A percentile compares a stretch with the other conserved stretches of the same genome.
phyloP scores from a whole-genome alignment of 2,329 filamentous ascomycete species.

The Sporothrix schenckii region DNA sequence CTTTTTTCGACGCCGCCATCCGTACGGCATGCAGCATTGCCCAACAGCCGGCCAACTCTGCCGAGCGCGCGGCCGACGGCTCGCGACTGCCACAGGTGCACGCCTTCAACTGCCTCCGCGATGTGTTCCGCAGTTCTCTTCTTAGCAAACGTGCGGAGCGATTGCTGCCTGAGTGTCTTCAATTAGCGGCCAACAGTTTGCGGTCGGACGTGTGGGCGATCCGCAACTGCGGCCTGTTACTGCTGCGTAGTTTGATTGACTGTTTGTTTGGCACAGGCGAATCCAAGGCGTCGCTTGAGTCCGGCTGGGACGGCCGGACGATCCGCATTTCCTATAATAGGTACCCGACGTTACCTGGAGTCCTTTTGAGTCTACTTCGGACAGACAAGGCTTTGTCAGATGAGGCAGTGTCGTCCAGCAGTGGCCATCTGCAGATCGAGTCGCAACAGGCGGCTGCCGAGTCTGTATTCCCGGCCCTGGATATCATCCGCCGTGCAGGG shows the following conservation, averaged over 20 bases:
- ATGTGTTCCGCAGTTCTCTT: constrained; percentile 82
- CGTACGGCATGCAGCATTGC: constrained; percentile 63
- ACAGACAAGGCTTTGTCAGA: constrained; percentile 42
- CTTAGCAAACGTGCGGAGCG: constrained; percentile 72
- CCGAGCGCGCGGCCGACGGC: constrained; percentile 61
- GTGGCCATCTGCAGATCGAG: constrained; percentile 39
- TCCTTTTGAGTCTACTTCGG: constrained; percentile 65
- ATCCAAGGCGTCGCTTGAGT: constrained; percentile 64
- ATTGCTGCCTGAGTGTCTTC: constrained; percentile 72
- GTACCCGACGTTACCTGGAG: constrained; percentile 65
- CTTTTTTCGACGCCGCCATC: constrained; percentile 68
- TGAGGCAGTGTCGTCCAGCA: constrained; percentile 37
- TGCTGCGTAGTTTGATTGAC: constrained; percentile 84
- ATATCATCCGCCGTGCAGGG: constrained; percentile 73
- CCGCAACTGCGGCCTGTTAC: constrained; percentile 86
- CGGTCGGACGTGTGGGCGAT: constrained; percentile 86
- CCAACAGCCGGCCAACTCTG: constrained; percentile 50
- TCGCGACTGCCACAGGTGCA: constrained; percentile 86
- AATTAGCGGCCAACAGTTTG: constrained; percentile 78
- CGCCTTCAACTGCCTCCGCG: constrained; percentile 89
- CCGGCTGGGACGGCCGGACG: constrained; percentile 65
- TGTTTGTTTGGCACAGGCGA: constrained; percentile 75
- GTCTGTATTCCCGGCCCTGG: constrained; percentile 80
- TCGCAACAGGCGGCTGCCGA: constrained; percentile 55
- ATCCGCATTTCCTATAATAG: constrained; percentile 70